These are phyloP conservation scores for Mycena pura DNA, from an alignment of 768 basidiomycete genomes.

Conservation along the genomic window DNA sequence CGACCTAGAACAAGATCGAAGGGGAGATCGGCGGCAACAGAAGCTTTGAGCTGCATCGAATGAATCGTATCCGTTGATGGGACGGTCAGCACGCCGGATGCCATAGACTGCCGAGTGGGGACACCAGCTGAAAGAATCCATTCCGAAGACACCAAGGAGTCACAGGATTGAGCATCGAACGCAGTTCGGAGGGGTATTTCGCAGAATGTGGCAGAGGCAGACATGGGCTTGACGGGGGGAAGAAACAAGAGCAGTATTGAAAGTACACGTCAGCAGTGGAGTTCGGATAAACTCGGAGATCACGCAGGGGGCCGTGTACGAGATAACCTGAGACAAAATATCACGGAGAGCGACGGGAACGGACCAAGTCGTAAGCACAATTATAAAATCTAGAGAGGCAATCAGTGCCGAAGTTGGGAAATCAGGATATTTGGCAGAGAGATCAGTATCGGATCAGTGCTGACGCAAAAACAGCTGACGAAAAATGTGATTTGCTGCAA, in stretches of 20 bases:
- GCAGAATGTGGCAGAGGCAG: not conserved
- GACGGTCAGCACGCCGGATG: not conserved
- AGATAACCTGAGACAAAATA: too few relatives aligned
- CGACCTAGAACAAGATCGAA: not conserved
- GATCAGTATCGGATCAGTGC: not conserved
- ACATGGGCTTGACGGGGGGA: not conserved
- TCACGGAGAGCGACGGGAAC: too few relatives aligned
- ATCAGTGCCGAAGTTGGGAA: not conserved
- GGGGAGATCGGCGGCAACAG: not conserved
- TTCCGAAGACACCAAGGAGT: not conserved
- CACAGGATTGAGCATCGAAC: not conserved
- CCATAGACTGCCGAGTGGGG: not conserved
- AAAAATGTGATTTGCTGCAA: not conserved
- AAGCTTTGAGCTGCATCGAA: not conserved
- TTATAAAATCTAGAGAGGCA: not conserved
- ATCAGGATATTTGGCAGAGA: not conserved
- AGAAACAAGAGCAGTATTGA: not conserved
- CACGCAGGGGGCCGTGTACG: too few relatives aligned
- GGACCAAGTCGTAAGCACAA: not conserved
- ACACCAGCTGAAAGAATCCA: not conserved
- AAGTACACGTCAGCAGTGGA: not conserved
- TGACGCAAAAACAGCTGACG: not conserved
- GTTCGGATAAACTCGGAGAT: not conserved
- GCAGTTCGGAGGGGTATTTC: not conserved
- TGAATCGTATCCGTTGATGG: not conserved